phyloP scores from a whole-genome alignment of 1,284 basidiomycete genomes.

The Peniophora sp. region DNA sequence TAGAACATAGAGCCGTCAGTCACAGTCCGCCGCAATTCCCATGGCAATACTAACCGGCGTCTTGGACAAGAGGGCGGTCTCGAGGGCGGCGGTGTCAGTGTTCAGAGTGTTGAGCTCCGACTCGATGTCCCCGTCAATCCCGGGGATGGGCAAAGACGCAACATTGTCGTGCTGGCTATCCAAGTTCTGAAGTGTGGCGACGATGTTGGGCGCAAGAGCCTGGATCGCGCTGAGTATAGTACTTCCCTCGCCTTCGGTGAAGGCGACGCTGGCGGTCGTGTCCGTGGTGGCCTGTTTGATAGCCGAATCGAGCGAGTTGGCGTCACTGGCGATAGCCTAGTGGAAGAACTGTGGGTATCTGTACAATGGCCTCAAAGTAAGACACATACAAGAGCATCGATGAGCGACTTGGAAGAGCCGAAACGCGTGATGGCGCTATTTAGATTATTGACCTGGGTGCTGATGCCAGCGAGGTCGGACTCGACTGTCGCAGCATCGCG shows the following conservation, averaged over 20 bases:
- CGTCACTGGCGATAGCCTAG: background rate
- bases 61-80: background rate
- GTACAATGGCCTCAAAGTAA: background rate
- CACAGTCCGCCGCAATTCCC: no score
- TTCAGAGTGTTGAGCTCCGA: background rate
- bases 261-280: background rate
- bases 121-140: background rate
- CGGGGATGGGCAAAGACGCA: background rate
- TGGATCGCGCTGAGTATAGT: background rate
- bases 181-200: background rate
- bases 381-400: conserved; percentile 20
- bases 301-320: background rate
- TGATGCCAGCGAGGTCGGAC: conserved; percentile 21
- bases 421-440: conserved; percentile 22
- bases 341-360: background rate
- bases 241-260: background rate
- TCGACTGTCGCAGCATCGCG: conserved; percentile 19
- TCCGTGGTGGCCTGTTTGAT: background rate
- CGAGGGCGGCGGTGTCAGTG: background rate
- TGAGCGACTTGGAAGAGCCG: conserved; percentile 23
- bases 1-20: no score
- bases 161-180: background rate
- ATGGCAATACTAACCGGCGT: background rate
- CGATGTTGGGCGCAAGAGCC: background rate
- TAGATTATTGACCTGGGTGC: conserved; percentile 20